Base-by-base conservation (phyloP, 345 rosid species). In the Gynandropsis gynandra region DNA sequence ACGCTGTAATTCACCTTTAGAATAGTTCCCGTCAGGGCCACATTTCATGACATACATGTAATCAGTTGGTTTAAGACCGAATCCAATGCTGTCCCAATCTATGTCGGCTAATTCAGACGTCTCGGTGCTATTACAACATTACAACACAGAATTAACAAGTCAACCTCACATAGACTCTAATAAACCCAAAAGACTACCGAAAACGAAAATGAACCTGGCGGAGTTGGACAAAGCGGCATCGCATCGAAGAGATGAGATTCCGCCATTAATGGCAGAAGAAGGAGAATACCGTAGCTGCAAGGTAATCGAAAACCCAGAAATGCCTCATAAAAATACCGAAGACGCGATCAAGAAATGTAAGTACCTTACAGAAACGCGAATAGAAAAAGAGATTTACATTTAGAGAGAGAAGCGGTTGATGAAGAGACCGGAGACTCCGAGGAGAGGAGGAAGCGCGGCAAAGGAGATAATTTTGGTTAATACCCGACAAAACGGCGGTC, bases 71-170 rank as follows among this genome's bases (percentile, higher is more conserved):
- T 70, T 55, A 16, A 72, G 61, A 3, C 73, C 75, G 52, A 87
- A 84, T 42, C 83, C 90, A 9, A 84, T 84, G 53, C 65, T 75
- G 61, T 84, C 94, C 94, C 94, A 87, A 17, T 87, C 90, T 55
- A 83, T 64, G 43, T 78, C 79, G 21, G 79, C 81, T 55, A 79
- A 63, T 44, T 79, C 79, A 14, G 59, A 3, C 31, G 59, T 52
- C 49, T 61, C 70, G 34, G 12, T 76, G 47, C 86, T 59, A 66
- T 1, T 14, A 39, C 38, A 29, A 14, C 42, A 40, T n/a, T n/a
- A n/a, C n/a, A n/a, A n/a, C n/a, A 32, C 10, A 21, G 10, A 51
- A n/a, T n/a, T n/a, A 9, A 57, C 6, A 35, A 14, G 7, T 16
- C 12, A 51, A 17, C 24, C 45, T 19, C 32, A 12, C 11, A 19